phyloP scores from a whole-genome alignment of 176 grass and related monocot genomes.

The Carex cristatella region DNA sequence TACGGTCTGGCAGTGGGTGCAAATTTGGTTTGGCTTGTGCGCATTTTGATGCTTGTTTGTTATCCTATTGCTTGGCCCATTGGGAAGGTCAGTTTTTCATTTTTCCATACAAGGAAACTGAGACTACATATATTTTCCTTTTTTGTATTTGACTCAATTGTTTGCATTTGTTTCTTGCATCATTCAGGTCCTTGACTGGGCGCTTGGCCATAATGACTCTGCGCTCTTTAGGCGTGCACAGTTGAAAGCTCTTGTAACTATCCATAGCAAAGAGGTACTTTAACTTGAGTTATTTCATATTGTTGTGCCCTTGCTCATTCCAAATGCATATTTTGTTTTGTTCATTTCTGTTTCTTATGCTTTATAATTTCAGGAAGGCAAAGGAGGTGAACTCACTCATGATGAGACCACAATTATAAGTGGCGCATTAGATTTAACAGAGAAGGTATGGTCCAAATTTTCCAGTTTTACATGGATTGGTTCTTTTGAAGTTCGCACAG shows the following conservation, averaged over 20 bases:
- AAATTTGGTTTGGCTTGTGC: conserved; percentile 95
- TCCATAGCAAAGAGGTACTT: conserved; percentile 97
- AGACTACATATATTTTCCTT: neutral
- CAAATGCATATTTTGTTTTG: neutral
- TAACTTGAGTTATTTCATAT: neutral
- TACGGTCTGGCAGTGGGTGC: conserved; percentile 96
- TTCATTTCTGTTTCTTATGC: neutral
- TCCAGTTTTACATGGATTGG: neutral
- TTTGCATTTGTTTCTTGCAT: conserved; percentile 15
- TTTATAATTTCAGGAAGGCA: conserved; percentile 72
- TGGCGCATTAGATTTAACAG: conserved; percentile 94
- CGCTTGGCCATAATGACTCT: conserved; percentile 98
- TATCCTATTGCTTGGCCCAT: conserved; percentile 96
- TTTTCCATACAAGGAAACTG: conserved; percentile 1
- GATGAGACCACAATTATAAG: conserved; percentile 99
- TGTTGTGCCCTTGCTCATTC: neutral
- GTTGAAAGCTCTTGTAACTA: conserved; percentile 92
- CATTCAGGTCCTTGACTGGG: conserved; percentile 79
- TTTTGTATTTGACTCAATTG: conserved; percentile 22
- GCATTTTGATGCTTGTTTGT: conserved; percentile 83
- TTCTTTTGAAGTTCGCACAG: neutral
- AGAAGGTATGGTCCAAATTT: conserved; percentile 56
- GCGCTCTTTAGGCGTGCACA: conserved; percentile 99
- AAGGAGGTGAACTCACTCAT: conserved; percentile 98
- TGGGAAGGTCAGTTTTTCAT: conserved; percentile 62